A percentile compares a stretch with the other conserved stretches of the same genome.
Evolutionary conservation across 2,329 filamentous ascomycete genomes (phyloP).

Genomic region (Gyromitra esculenta): DNA sequence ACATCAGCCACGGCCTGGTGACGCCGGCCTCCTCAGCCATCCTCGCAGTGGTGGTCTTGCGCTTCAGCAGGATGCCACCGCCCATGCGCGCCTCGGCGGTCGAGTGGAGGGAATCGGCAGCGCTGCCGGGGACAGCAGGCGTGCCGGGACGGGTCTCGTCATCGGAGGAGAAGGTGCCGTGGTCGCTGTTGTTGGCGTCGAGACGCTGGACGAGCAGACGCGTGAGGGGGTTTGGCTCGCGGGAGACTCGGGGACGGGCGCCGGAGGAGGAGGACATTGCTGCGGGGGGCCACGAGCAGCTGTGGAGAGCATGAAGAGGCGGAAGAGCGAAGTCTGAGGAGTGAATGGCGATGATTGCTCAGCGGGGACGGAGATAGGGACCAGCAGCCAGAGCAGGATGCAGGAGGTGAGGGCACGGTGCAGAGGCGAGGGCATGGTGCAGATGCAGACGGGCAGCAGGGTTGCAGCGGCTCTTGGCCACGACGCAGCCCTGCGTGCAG

Average conservation of each 20-base stretch:
- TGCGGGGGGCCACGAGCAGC: not conserved
- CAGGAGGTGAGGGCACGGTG: too few species aligned
- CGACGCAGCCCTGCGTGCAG: too few species aligned
- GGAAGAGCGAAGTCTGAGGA: not conserved
- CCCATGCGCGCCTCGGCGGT: conserved; percentile 58
- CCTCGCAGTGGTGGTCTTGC: conserved; percentile 57
- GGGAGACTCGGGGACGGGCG: not conserved
- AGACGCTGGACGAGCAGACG: conserved; percentile 55
- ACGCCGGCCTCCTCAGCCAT: conserved; percentile 61
- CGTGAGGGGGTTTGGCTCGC: conserved; percentile 47
- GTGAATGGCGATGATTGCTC: not conserved
- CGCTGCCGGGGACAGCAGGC: conserved; percentile 67
- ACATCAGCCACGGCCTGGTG: conserved; percentile 78
- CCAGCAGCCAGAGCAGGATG: not conserved
- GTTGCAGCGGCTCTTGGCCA: too few species aligned
- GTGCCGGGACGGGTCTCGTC: conserved; percentile 43
- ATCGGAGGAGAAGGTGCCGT: conserved; percentile 75
- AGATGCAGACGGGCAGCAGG: not conserved
- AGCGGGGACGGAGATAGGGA: not conserved
- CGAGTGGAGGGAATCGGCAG: conserved; percentile 61
- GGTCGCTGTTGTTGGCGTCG: conserved; percentile 66
- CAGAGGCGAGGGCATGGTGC: not conserved
- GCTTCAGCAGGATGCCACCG: conserved; percentile 59
- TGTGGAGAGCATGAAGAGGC: not conserved
- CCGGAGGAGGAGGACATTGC: conserved; percentile 38